These are phyloP conservation scores for Venustampulla echinocandica DNA, from an alignment of 495 filamentous ascomycete genomes.

Conservation along the genomic window DNA sequence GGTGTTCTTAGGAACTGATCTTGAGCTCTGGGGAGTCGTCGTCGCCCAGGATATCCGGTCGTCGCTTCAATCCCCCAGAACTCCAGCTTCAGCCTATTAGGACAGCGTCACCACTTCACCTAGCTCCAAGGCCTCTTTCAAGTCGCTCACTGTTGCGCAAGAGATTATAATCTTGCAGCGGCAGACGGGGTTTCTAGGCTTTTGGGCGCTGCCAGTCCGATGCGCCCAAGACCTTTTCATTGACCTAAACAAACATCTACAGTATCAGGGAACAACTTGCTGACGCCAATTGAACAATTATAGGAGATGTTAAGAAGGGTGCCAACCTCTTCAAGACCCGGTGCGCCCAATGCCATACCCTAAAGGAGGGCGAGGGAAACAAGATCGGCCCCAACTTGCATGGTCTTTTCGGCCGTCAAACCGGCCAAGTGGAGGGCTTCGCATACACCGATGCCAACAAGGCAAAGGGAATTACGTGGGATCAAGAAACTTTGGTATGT, in stretches of 20 bases:
- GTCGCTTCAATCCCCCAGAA: too few species aligned
- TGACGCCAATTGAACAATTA: conserved; percentile 9
- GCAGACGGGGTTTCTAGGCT: too few species aligned
- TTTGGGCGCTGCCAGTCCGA: neutral
- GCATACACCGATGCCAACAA: conserved; percentile 99
- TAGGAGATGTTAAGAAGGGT: conserved; percentile 94
- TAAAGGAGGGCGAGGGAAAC: conserved; percentile 79
- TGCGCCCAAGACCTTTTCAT: conserved; percentile 10
- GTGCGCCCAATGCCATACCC: conserved; percentile 97
- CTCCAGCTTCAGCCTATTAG: neutral
- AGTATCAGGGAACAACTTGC: too few species aligned
- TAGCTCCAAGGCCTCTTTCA: neutral
- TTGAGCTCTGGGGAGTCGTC: neutral
- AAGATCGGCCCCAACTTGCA: conserved; percentile 96
- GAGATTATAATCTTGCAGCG: too few species aligned
- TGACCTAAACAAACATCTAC: too few species aligned
- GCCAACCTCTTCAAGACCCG: conserved; percentile 99
- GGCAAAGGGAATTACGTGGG: conserved; percentile 84
- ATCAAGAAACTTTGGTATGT: conserved; percentile 77
- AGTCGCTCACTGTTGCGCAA: neutral
- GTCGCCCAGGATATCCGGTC: neutral
- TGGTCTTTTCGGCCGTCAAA: conserved; percentile 96
- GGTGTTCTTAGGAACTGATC: neutral
- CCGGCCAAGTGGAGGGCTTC: conserved; percentile 83
- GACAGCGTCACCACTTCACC: neutral